Evolutionary conservation across 1,284 basidiomycete genomes (phyloP).

Genomic region (Leccinum glutinopallens): DNA sequence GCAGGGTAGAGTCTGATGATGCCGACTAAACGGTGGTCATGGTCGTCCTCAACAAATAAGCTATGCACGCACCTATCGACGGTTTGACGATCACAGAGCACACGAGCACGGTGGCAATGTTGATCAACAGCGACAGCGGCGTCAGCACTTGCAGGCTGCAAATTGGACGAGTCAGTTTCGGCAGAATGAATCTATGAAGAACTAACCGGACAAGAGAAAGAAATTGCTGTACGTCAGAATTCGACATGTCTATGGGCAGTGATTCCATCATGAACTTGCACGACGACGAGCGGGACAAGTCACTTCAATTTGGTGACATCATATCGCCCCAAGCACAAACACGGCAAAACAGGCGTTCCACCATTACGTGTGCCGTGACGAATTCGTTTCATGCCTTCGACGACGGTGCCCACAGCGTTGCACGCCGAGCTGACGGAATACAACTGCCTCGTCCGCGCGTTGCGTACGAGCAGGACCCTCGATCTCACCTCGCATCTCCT

Average conservation of each 20-base stretch:
- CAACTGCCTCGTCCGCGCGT: constrained; percentile 25
- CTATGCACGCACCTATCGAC: constrained; percentile 46
- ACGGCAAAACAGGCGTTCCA: constrained; percentile 19
- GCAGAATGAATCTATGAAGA: neutral
- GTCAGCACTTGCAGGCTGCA: constrained; percentile 73
- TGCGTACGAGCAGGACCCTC: constrained; percentile 31
- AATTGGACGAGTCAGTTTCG: neutral
- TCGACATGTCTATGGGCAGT: constrained; percentile 51
- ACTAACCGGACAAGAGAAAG: constrained; percentile 54
- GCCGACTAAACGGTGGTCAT: constrained; percentile 40
- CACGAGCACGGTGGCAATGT: constrained; percentile 60
- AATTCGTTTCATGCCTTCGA: neutral
- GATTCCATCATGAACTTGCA: constrained; percentile 41
- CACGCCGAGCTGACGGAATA: constrained; percentile 34
- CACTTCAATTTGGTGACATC: constrained; percentile 15
- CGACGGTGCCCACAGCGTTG: constrained; percentile 22
- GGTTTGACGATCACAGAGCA: constrained; percentile 60
- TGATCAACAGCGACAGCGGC: constrained; percentile 74
- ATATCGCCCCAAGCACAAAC: constrained; percentile 18
- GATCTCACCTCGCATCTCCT: constrained; percentile 34
- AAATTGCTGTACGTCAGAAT: constrained; percentile 57
- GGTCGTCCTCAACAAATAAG: neutral
- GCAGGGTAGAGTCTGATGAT: constrained; percentile 65
- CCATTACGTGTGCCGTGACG: neutral
- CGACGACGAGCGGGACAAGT: neutral